A percentile compares a stretch with the other conserved stretches of the same genome.
These are phyloP conservation scores for Olyra latifolia DNA, from an alignment of 176 grass and related monocot genomes.

Conservation along the genomic window DNA sequence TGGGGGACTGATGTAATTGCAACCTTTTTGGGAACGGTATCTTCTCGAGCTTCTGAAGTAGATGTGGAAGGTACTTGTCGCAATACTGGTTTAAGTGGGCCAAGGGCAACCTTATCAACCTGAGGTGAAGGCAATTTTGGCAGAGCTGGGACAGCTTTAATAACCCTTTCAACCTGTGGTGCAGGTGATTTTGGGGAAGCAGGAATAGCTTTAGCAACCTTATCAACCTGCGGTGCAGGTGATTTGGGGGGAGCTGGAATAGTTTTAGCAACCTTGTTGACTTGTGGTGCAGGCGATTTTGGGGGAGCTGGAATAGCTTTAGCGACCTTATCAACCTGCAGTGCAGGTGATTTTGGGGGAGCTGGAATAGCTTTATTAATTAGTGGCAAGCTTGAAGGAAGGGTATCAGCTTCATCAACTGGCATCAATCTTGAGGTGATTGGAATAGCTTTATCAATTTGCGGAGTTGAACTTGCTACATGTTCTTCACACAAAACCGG, in stretches of 20 bases:
- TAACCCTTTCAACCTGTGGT: conserved; percentile 29
- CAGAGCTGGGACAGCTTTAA: conserved; percentile 2
- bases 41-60: conserved; percentile 42
- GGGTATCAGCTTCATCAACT: conserved; percentile 34
- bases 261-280: conserved; percentile 30
- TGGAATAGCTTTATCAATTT: conserved; percentile 32
- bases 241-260: conserved; percentile 16
- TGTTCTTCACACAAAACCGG: conserved; percentile 36
- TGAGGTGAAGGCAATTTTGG: neutral
- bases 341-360: neutral
- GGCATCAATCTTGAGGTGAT: neutral
- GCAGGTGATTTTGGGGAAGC: conserved; percentile 18
- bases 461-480: conserved; percentile 32
- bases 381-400: neutral
- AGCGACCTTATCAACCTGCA: neutral
- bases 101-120: conserved; percentile 12
- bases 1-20: conserved; percentile 4
- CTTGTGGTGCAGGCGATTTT: conserved; percentile 19
- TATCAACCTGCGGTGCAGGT: conserved; percentile 39
- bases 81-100: conserved; percentile 22
- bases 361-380: conserved; percentile 15
- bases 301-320: conserved; percentile 13
- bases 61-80: conserved; percentile 29
- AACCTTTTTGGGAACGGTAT: conserved; percentile 13
- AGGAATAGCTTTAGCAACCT: conserved; percentile 35